phyloP scores from a whole-genome alignment of 2,329 filamentous ascomycete species.

The Pestalotiopsis sp. region DNA sequence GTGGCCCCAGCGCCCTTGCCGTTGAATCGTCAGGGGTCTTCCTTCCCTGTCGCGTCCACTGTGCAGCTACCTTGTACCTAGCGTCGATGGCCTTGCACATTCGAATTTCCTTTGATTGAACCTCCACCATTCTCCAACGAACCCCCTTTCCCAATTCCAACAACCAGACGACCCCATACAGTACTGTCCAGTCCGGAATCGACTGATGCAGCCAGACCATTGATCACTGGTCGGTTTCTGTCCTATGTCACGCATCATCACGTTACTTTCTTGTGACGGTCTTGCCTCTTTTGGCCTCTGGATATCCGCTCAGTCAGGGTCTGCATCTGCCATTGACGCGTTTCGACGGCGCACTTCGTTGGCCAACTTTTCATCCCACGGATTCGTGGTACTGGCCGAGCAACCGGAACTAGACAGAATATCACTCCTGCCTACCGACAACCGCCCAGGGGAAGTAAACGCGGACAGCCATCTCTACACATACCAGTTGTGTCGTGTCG shows the following conservation, averaged over 20 bases:
- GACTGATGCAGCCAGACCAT: background rate
- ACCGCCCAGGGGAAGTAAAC: background rate
- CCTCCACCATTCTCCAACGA: constrained; percentile 12
- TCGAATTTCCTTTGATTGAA: constrained; percentile 12
- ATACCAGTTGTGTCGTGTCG: background rate
- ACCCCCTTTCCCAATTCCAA: background rate
- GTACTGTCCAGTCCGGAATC: background rate
- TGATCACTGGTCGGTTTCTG: too few relatives aligned
- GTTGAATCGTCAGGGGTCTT: constrained; percentile 4
- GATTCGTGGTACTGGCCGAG: too few relatives aligned
- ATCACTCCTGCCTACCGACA: background rate
- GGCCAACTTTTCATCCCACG: background rate
- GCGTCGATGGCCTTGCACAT: constrained; percentile 10
- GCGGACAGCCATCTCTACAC: background rate
- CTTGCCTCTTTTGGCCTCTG: background rate
- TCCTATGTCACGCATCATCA: too few relatives aligned
- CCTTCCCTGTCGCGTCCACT: background rate
- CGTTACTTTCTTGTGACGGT: background rate
- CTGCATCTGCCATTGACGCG: background rate
- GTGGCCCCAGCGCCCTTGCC: constrained; percentile 10
- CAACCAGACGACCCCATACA: background rate
- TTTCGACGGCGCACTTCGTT: background rate
- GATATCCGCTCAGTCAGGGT: background rate
- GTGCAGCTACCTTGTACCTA: background rate
- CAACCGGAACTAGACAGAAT: too few relatives aligned